phyloP scores from a whole-genome alignment of 768 basidiomycete species.

The Leccinum rimulosum region DNA sequence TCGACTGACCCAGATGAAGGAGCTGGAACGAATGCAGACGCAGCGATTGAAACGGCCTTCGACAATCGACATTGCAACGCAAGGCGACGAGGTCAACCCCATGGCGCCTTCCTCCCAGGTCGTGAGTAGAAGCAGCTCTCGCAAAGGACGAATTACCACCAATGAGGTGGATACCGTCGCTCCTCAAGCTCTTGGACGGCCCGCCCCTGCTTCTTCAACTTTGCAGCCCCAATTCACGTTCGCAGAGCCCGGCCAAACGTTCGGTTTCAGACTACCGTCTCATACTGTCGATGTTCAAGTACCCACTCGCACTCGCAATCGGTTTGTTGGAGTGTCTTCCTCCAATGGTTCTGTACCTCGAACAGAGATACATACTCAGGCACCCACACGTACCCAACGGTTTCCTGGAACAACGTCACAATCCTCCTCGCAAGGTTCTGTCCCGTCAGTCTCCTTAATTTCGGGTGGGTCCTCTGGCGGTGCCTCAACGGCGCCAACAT shows the following conservation, averaged over 20 bases:
- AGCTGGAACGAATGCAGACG: not conserved
- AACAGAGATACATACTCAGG: not conserved
- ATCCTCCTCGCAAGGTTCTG: not conserved
- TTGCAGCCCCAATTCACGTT: not conserved
- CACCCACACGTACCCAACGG: not conserved
- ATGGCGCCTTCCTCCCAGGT: constrained; percentile 1
- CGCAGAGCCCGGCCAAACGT: not conserved
- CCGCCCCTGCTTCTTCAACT: not conserved
- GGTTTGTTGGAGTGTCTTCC: not conserved
- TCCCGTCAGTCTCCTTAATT: not conserved
- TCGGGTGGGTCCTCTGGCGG: not conserved
- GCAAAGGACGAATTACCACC: not conserved
- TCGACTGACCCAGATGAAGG: not conserved
- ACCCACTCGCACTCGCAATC: not conserved
- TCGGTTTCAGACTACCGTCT: not conserved
- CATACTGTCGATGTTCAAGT: not conserved
- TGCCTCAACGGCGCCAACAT: not conserved
- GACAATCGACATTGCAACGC: not conserved
- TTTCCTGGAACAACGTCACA: not conserved
- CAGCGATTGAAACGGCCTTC: not conserved
- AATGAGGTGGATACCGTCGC: not conserved
- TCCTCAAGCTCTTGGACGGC: no score
- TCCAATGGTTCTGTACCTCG: not conserved
- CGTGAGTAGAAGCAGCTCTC: not conserved
- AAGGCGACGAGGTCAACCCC: not conserved